These are phyloP conservation scores for Pseudoperonospora humuli DNA, from an alignment of 352 stramenopile genomes.

Conservation along the genomic window DNA sequence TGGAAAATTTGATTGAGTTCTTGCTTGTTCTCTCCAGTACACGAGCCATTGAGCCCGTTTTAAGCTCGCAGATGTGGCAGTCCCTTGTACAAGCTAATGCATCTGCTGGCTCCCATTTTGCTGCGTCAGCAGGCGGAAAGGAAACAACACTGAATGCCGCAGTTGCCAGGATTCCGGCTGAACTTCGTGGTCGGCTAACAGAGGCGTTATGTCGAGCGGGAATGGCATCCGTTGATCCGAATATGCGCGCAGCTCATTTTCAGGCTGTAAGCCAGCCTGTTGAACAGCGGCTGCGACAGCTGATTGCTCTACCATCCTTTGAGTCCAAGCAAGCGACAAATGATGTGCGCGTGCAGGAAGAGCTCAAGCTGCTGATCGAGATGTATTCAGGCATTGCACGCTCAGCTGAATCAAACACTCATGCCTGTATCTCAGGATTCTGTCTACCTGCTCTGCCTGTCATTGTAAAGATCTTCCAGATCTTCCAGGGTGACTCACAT, in stretches of 20 bases:
- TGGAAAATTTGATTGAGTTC: conserved; percentile 77
- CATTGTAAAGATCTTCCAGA: conserved; percentile 66
- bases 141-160: conserved; percentile 31
- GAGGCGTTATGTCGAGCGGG: conserved; percentile 65
- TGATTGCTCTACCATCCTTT: conserved; percentile 52
- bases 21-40: conserved; percentile 63
- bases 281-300: conserved; percentile 38
- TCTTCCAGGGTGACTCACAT: conserved; percentile 66
- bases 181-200: conserved; percentile 49
- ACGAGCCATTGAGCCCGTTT: conserved; percentile 44
- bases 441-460: conserved; percentile 61
- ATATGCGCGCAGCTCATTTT: conserved; percentile 40
- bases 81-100: conserved; percentile 67
- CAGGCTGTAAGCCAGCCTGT: conserved; percentile 44
- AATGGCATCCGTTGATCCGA: conserved; percentile 49
- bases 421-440: conserved; percentile 52
- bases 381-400: conserved; percentile 72
- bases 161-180: conserved; percentile 49
- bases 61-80: conserved; percentile 57
- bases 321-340: conserved; percentile 54
- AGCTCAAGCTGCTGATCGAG: conserved; percentile 71
- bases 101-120: conserved; percentile 46
- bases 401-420: conserved; percentile 52
- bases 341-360: conserved; percentile 56
- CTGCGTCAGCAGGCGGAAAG: conserved; percentile 13